phyloP scores from a whole-genome alignment of 2,329 filamentous ascomycete genomes.

The Cryphonectria japonica region DNA sequence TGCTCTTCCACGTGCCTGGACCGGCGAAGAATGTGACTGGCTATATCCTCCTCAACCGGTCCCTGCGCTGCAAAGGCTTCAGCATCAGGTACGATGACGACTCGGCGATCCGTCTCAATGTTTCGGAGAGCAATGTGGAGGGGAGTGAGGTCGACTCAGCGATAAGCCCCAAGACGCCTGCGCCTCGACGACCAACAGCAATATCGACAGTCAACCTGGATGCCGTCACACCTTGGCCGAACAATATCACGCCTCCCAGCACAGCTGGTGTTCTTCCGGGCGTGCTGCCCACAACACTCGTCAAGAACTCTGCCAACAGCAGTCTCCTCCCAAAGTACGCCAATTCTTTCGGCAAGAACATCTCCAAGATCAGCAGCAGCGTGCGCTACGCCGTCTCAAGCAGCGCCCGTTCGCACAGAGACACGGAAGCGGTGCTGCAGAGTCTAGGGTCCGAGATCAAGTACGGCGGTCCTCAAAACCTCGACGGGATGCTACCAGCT shows the following conservation, averaged over 20 bases:
- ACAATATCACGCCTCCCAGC: neutral
- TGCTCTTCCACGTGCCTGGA: neutral
- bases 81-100: neutral
- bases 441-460: neutral
- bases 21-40: neutral
- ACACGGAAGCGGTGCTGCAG: neutral
- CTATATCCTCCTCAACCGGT: neutral
- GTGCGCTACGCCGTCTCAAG: neutral
- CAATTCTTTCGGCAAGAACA: neutral
- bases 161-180: neutral
- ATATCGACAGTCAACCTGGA: neutral
- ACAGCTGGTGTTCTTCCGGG: neutral
- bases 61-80: neutral
- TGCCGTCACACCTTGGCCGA: neutral
- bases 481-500: conserved; percentile 2
- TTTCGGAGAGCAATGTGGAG: no score
- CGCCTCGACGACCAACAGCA: neutral
- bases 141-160: neutral
- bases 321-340: neutral
- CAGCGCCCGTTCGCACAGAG: neutral
- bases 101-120: neutral
- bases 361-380: conserved; percentile 1
- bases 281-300: neutral
- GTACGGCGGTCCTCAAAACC: conserved; percentile 1
- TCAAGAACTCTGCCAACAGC: no score